Evolutionary conservation across 352 stramenopile species (phyloP).

Genomic region (Phytophthora agathidicida): DNA sequence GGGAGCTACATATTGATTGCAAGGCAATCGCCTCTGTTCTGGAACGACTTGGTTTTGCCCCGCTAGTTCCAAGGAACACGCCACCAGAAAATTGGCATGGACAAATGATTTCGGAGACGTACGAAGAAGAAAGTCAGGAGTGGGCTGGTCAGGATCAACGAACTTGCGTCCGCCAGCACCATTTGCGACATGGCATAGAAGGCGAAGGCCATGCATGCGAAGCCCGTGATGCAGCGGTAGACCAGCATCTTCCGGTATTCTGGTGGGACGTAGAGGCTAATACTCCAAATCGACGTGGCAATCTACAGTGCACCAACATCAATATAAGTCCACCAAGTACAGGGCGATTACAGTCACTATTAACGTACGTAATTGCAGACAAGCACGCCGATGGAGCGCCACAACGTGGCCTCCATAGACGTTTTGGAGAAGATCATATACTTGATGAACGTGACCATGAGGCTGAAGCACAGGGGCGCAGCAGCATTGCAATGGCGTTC

Average conservation of each 20-base stretch:
- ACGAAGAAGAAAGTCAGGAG: slow-evolving; percentile 34
- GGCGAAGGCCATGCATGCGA: slow-evolving; percentile 65
- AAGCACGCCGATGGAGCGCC: slow-evolving; percentile 55
- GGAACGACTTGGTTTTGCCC: too few species aligned
- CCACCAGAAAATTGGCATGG: too few species aligned
- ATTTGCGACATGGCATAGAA: slow-evolving; percentile 81
- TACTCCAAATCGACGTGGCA: slow-evolving; percentile 4
- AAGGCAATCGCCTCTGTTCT: too few species aligned
- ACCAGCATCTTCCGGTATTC: slow-evolving; percentile 56
- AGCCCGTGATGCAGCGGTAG: slow-evolving; percentile 62
- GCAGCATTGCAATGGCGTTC: too few species aligned
- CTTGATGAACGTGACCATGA: slow-evolving; percentile 83
- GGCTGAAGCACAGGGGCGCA: slow-evolving; percentile 75
- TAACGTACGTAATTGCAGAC: slow-evolving; percentile 57
- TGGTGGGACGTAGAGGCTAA: slow-evolving; percentile 44
- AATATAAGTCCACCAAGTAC: neutral
- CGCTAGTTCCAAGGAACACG: too few species aligned
- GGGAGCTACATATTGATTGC: too few species aligned
- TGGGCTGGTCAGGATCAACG: slow-evolving; percentile 57
- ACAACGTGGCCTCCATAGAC: slow-evolving; percentile 77
- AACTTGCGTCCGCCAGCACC: slow-evolving; percentile 72
- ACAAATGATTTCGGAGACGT: too few species aligned
- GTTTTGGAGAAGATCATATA: slow-evolving; percentile 64
- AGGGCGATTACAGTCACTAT: too few species aligned
- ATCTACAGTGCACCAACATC: slow-evolving; percentile 6